Conservation (phyloP, 257 asterid species). For the Przewalskia tangutica region DNA sequence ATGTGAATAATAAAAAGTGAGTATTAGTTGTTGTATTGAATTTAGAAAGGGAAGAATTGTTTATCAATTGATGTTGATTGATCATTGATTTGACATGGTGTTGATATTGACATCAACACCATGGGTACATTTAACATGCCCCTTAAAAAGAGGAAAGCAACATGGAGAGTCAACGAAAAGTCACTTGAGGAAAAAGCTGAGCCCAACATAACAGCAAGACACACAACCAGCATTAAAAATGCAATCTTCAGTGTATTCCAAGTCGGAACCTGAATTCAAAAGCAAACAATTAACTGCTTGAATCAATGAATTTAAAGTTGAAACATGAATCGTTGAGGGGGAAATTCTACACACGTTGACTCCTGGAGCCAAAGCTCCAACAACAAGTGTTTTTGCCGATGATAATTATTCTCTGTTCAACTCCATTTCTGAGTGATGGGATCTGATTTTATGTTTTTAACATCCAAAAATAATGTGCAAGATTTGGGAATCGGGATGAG, state of each 20-base stretch:
- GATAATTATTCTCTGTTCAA: background rate
- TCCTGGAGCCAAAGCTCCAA: slow-evolving; percentile 4
- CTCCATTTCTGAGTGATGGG: background rate
- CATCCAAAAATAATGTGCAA: background rate
- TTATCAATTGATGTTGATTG: too few species aligned
- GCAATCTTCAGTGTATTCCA: slow-evolving; percentile 80
- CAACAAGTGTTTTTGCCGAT: background rate
- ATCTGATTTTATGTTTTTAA: background rate
- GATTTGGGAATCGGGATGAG: too few species aligned
- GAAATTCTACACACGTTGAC: background rate
- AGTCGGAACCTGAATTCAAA: slow-evolving; percentile 52
- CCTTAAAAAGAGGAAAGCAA: slow-evolving; percentile 60
- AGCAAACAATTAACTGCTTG: background rate
- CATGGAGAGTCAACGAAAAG: slow-evolving; percentile 55
- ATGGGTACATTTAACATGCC: too few species aligned
- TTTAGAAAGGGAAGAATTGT: too few species aligned
- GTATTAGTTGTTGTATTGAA: too few species aligned
- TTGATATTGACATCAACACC: too few species aligned
- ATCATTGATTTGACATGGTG: too few species aligned
- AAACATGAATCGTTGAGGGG: background rate
- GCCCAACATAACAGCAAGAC: slow-evolving; percentile 73
- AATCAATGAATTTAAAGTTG: background rate
- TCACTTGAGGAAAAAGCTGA: slow-evolving; percentile 79
- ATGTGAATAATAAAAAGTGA: too few species aligned
- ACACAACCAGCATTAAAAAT: slow-evolving; percentile 64